Conservation (phyloP, 495 filamentous ascomycete genomes). For the Peziza echinospora region DNA sequence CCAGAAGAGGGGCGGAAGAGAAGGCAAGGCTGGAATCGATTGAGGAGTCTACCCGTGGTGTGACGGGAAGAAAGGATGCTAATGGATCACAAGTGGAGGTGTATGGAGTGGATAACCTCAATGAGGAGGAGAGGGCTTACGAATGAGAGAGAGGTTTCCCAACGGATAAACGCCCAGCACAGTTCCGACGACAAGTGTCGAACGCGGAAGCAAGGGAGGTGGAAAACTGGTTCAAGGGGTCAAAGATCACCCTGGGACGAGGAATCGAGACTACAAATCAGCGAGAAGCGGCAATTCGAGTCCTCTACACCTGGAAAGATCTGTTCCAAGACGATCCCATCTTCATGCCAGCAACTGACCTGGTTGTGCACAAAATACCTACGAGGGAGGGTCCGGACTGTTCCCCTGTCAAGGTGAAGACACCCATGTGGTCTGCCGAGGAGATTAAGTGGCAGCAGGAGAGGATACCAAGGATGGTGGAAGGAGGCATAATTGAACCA, state of each 20-base stretch:
- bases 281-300: neutral
- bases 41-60: no score
- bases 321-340: neutral
- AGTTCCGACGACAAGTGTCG: slow-evolving; percentile 18
- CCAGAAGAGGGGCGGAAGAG: slow-evolving; percentile 17
- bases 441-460: neutral
- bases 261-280: neutral
- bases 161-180: slow-evolving; percentile 28
- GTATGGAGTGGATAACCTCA: neutral
- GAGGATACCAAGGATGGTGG: neutral
- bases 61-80: neutral
- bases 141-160: slow-evolving; percentile 34
- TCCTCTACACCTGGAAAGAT: slow-evolving; percentile 3
- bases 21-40: neutral
- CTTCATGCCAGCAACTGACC: neutral
- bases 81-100: neutral
- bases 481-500: neutral
- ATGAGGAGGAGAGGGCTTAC: neutral
- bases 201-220: neutral
- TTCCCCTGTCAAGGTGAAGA: neutral
- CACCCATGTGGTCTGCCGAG: neutral
- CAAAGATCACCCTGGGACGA: neutral
- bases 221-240: neutral
- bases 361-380: no score
- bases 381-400: neutral